A percentile compares a stretch with the other conserved stretches of the same genome.
Evolutionary conservation across 2,329 filamentous ascomycete genomes (phyloP).

Genomic region (Colletotrichum sublineola): DNA sequence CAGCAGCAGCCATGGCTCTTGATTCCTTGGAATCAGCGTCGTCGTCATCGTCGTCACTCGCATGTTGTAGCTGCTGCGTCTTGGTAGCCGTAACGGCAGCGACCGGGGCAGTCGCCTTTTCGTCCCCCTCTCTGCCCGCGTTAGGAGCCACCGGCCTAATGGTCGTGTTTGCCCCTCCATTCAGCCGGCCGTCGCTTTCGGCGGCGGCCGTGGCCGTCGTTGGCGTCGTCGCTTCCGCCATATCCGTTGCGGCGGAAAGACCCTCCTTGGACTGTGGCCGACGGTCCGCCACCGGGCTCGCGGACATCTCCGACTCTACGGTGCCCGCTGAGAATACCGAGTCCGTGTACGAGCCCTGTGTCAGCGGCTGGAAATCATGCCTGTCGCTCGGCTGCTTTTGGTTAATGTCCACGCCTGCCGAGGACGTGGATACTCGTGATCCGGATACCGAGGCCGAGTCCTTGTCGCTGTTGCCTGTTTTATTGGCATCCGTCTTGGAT

Average conservation of each 20-base stretch:
- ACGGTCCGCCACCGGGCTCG: conserved; percentile 23
- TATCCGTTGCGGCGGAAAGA: neutral
- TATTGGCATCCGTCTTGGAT: conserved; percentile 41
- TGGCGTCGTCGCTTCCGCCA: neutral
- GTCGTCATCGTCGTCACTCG: conserved; percentile 20
- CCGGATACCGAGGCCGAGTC: conserved; percentile 48
- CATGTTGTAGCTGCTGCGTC: conserved; percentile 6
- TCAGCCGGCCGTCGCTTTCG: neutral
- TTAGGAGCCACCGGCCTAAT: conserved; percentile 10
- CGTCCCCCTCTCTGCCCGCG: neutral
- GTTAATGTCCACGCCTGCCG: conserved; percentile 20
- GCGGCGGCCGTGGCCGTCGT: neutral
- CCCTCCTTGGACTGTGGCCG: conserved; percentile 29
- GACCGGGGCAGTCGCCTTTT: neutral
- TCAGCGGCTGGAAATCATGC: conserved; percentile 49
- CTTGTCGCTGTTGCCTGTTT: conserved; percentile 31
- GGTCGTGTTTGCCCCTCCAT: conserved; percentile 2
- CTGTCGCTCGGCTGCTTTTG: conserved; percentile 19
- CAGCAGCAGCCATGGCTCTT: conserved; percentile 32
- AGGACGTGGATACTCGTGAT: conserved; percentile 27
- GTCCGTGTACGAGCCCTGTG: conserved; percentile 60
- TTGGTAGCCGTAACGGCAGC: neutral
- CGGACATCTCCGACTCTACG: conserved; percentile 30
- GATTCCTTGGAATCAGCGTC: conserved; percentile 14
- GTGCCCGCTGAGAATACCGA: conserved; percentile 57